Conservation (phyloP, 2,329 filamentous ascomycete genomes). For the Scopulariopsis brevicaulis region DNA sequence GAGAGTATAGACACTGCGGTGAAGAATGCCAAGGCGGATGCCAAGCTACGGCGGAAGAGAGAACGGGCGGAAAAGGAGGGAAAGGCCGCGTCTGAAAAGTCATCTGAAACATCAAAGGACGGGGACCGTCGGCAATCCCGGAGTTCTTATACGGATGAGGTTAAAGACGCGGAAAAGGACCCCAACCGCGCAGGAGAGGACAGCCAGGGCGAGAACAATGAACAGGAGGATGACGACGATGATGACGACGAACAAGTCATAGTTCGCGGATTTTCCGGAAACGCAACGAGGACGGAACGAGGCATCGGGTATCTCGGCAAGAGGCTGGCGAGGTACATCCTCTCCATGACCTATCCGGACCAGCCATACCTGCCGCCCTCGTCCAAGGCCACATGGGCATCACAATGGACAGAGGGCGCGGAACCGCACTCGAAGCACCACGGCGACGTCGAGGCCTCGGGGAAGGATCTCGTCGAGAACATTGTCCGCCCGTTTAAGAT, state of each 20-base stretch:
- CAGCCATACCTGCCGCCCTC: constrained; percentile 69
- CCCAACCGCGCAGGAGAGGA: not conserved
- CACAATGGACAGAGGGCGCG: constrained; percentile 25
- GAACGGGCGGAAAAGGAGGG: constrained; percentile 23
- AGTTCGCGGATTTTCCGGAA: constrained; percentile 81
- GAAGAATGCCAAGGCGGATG: constrained; percentile 60
- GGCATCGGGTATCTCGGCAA: constrained; percentile 98
- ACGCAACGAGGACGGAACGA: constrained; percentile 81
- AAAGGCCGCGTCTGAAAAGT: not conserved
- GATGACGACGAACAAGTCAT: constrained; percentile 76
- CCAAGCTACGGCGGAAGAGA: constrained; percentile 45
- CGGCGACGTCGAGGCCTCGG: constrained; percentile 18
- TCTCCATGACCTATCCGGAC: constrained; percentile 86
- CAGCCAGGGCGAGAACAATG: constrained; percentile 10
- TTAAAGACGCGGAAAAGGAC: not conserved
- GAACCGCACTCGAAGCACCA: constrained; percentile 23
- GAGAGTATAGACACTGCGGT: constrained; percentile 88
- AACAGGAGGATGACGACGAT: constrained; percentile 33
- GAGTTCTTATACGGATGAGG: not conserved
- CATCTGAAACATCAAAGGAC: not conserved
- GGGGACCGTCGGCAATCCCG: not conserved
- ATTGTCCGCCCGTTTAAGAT: constrained; percentile 59
- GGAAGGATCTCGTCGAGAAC: not conserved
- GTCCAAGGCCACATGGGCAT: constrained; percentile 33
- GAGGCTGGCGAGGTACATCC: constrained; percentile 79